A percentile compares a stretch with the other conserved stretches of the same genome.
Conservation (phyloP, 2,329 filamentous ascomycete species). For the Hypoxylon sp. region DNA sequence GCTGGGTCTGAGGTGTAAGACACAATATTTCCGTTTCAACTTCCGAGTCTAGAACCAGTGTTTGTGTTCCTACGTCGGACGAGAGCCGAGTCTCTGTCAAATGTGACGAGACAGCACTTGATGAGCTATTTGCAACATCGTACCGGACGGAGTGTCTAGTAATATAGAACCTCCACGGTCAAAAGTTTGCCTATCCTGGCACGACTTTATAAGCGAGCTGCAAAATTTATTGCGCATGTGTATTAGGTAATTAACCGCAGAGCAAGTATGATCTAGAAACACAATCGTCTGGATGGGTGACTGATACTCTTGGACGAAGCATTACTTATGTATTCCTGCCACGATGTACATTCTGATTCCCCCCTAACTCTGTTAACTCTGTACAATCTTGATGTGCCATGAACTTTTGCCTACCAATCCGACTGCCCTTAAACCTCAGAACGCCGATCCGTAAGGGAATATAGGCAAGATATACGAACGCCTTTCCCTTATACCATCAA, state of each 20-base stretch:
- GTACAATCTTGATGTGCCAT: constrained; percentile 25
- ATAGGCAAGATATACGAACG: constrained; percentile 12
- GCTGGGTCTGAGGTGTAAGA: too few species aligned
- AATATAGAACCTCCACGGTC: too few species aligned
- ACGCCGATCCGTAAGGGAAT: constrained; percentile 24
- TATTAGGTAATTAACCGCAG: too few species aligned
- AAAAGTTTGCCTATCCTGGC: too few species aligned
- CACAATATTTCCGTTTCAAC: constrained; percentile 10
- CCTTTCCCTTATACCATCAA: constrained; percentile 2
- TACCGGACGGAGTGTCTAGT: too few species aligned
- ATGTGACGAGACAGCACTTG: constrained; percentile 7
- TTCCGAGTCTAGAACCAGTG: constrained; percentile 2
- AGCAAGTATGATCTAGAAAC: too few species aligned
- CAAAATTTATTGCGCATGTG: too few species aligned
- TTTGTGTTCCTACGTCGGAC: constrained; percentile 4
- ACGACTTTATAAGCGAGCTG: too few species aligned
- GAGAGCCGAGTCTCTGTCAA: constrained; percentile 10
- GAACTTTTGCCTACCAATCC: constrained; percentile 5
- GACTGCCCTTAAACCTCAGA: constrained; percentile 10
- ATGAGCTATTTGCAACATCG: too few species aligned
- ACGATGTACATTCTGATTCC: too few species aligned
- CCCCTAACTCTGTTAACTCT: constrained; percentile 6
- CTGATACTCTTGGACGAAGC: neutral
- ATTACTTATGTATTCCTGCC: constrained; percentile 17
- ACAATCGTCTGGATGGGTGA: neutral